These are phyloP conservation scores for Pichiaceae sp. DNA, from an alignment of 1,139 yeast genomes.

Conservation along the genomic window DNA sequence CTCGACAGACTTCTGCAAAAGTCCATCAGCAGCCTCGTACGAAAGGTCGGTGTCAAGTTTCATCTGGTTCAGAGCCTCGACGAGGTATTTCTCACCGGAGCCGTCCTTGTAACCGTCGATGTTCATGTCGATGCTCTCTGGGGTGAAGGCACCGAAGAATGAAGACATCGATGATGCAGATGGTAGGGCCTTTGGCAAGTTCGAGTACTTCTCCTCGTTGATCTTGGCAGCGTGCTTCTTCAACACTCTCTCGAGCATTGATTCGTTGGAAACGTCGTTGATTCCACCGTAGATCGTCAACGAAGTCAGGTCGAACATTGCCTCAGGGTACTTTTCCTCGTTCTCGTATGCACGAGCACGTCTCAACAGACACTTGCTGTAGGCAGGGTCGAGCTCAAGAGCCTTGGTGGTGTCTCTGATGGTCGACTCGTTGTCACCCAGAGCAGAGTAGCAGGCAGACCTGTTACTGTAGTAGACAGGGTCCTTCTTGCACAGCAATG, in stretches of 20 bases:
- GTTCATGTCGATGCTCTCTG: constrained; percentile 24
- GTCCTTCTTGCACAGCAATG: constrained; percentile 66
- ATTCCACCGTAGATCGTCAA: constrained; percentile 71
- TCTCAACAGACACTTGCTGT: constrained; percentile 77
- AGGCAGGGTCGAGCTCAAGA: constrained; percentile 76
- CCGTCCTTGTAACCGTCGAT: constrained; percentile 34
- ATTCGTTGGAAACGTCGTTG: constrained; percentile 69
- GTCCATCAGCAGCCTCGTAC: constrained; percentile 66
- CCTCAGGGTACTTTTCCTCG: constrained; percentile 69
- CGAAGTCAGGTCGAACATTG: constrained; percentile 89
- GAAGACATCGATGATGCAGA: constrained; percentile 81
- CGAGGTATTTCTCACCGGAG: constrained; percentile 55
- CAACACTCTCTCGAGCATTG: constrained; percentile 81
- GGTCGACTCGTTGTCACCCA: constrained; percentile 72
- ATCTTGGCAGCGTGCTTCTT: constrained; percentile 64
- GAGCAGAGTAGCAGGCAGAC: constrained; percentile 89
- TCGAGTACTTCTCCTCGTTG: constrained; percentile 50
- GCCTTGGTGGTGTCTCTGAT: constrained; percentile 85
- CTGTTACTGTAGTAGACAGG: constrained; percentile 90
- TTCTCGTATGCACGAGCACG: constrained; percentile 84
- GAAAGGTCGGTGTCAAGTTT: constrained; percentile 59
- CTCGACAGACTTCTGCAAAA: constrained; percentile 59
- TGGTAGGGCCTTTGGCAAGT: constrained; percentile 56
- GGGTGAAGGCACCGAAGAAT: constrained; percentile 70
- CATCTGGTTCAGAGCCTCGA: constrained; percentile 59